These are phyloP conservation scores for Thalassiosira hispida DNA, from an alignment of 352 stramenopile species.

Conservation along the genomic window DNA sequence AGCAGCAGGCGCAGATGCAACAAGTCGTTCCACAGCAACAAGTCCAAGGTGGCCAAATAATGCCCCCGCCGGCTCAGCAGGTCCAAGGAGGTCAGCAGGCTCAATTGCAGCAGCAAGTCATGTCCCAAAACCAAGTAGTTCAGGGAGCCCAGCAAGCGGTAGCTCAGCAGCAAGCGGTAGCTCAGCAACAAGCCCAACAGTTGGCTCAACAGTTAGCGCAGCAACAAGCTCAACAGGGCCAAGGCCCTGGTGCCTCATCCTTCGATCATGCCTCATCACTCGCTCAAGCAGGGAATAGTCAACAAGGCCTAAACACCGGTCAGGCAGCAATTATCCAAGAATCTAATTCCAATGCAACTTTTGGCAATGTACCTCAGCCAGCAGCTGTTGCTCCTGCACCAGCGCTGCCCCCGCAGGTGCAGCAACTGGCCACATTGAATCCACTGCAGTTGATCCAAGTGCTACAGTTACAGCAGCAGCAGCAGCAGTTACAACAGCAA, in stretches of 20 bases:
- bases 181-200: slow-evolving; percentile 28
- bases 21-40: slow-evolving; percentile 24
- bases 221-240: slow-evolving; percentile 28
- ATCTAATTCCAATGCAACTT: too few relatives aligned
- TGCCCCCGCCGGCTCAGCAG: slow-evolving; percentile 31
- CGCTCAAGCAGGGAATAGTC: too few relatives aligned
- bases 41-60: slow-evolving; percentile 14
- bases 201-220: slow-evolving; percentile 25
- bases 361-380: too few relatives aligned
- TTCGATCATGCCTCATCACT: background rate
- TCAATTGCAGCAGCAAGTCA: slow-evolving; percentile 14
- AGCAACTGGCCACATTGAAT: too few relatives aligned
- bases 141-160: slow-evolving; percentile 32
- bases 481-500: slow-evolving; percentile 12
- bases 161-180: slow-evolving; percentile 18
- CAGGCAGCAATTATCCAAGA: too few relatives aligned
- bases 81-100: slow-evolving; percentile 26
- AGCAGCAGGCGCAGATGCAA: slow-evolving; percentile 31
- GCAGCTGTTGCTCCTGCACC: too few relatives aligned
- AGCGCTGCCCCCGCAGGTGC: too few relatives aligned
- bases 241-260: slow-evolving; percentile 21
- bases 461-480: slow-evolving; percentile 20
- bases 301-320: too few relatives aligned
- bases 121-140: slow-evolving; percentile 20
- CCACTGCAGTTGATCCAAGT: slow-evolving; percentile 25